Conservation (phyloP, 2,329 filamentous ascomycete species). For the Lasiodiplodia hormozganensis region DNA sequence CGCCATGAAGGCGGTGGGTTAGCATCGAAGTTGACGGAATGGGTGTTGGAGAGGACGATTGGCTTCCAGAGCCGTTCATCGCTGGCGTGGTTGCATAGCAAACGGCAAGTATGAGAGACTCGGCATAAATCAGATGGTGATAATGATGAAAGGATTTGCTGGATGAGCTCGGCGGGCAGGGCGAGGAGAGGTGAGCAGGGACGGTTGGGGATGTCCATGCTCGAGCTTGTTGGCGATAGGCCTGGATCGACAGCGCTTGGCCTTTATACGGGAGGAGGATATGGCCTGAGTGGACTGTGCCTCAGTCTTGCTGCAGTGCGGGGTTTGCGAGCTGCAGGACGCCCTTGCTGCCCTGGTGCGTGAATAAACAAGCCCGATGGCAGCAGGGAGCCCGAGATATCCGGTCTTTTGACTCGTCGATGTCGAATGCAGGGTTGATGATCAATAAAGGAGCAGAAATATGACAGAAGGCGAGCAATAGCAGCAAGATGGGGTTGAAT, state of each 20-base stretch:
- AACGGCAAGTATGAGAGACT: constrained; percentile 67
- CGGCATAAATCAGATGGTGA: constrained; percentile 67
- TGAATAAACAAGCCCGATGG: not conserved
- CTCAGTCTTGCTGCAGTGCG: constrained; percentile 13
- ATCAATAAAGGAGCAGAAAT: constrained; percentile 8
- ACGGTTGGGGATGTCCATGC: constrained; percentile 8
- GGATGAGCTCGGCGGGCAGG: constrained; percentile 78
- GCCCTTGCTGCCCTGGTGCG: not conserved
- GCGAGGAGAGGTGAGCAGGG: constrained; percentile 51
- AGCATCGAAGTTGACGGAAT: constrained; percentile 48
- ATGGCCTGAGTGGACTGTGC: constrained; percentile 15
- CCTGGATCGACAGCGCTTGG: constrained; percentile 21
- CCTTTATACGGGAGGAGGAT: constrained; percentile 19
- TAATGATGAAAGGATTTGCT: constrained; percentile 73
- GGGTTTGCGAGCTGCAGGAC: not conserved
- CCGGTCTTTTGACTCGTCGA: not conserved
- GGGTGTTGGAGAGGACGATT: constrained; percentile 73
- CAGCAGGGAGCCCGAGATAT: constrained; percentile 4
- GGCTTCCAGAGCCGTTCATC: constrained; percentile 76
- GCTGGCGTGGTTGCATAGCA: constrained; percentile 63
- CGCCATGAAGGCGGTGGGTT: constrained; percentile 71
- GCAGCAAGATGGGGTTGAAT: constrained; percentile 5
- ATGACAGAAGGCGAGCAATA: not conserved
- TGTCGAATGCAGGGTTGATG: constrained; percentile 6
- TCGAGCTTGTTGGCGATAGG: constrained; percentile 15